Evolutionary conservation across 2,329 filamentous ascomycete species (phyloP).

Genomic region (Colletotrichum melonis): DNA sequence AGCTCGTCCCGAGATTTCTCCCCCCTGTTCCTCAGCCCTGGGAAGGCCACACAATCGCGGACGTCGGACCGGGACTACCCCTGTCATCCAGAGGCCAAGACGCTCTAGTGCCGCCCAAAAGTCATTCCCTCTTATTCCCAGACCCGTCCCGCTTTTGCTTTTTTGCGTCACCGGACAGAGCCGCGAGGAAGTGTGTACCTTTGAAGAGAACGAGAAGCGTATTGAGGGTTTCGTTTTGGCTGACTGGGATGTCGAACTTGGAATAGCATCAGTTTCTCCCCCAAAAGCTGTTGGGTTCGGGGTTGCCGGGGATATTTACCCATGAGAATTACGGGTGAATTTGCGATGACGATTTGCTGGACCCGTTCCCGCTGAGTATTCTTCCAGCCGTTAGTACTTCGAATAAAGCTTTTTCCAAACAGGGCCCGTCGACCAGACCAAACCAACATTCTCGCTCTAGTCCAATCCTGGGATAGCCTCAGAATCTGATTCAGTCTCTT

Average conservation of each 20-base stretch:
- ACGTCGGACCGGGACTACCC: not conserved
- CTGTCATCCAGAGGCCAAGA: not conserved
- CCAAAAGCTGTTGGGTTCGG: accelerated
- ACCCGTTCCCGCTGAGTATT: too few relatives aligned
- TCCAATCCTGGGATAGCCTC: slow-evolving; percentile 20
- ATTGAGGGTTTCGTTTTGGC: not conserved
- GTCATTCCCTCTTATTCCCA: slow-evolving; percentile 36
- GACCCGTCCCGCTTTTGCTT: not conserved
- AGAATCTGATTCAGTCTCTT: not conserved
- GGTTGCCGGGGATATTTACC: accelerated
- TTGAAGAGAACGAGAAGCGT: not conserved
- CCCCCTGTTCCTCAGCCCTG: slow-evolving; percentile 30
- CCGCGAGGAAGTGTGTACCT: not conserved
- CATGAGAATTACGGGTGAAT: accelerated
- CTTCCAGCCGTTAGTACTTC: too few relatives aligned
- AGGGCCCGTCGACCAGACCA: too few relatives aligned
- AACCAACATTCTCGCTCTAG: not conserved
- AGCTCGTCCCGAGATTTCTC: slow-evolving; percentile 34
- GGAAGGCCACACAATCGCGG: not conserved
- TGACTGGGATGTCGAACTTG: not conserved
- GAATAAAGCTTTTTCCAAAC: not conserved
- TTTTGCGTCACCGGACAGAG: not conserved
- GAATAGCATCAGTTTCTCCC: not conserved
- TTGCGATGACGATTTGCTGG: too few relatives aligned
- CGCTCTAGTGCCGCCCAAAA: not conserved